Conservation (phyloP, 305 asterid genomes). For the Fraxinus sp. region DNA sequence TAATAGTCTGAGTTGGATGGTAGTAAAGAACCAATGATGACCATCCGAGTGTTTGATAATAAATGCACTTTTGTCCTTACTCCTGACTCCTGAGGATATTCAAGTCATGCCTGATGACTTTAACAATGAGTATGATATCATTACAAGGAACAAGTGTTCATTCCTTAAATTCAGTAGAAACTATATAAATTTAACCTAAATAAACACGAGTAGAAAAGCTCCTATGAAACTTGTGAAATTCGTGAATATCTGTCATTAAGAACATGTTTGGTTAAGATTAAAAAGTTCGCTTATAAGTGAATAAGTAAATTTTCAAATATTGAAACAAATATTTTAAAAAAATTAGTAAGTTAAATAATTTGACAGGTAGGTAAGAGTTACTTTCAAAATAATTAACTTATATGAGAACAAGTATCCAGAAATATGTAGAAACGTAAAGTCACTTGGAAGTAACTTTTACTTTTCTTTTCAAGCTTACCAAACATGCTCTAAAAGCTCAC, state of each 20-base stretch:
- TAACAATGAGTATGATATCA: background rate
- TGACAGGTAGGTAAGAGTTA: background rate
- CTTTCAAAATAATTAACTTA: background rate
- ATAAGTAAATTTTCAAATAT: background rate
- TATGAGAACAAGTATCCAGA: background rate
- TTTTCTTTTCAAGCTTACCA: background rate
- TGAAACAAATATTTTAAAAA: background rate
- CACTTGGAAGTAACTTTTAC: background rate
- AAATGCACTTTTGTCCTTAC: background rate
- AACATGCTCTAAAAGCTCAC: background rate
- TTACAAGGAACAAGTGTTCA: background rate
- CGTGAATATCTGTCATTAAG: background rate
- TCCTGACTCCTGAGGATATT: background rate
- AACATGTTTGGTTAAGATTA: background rate
- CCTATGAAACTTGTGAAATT: background rate
- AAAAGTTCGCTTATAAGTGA: background rate
- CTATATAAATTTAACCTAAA: background rate
- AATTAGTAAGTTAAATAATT: background rate
- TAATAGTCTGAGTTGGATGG: background rate
- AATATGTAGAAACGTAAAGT: background rate
- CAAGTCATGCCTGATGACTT: background rate
- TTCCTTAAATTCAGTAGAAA: background rate
- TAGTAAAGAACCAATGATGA: background rate
- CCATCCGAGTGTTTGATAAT: background rate
- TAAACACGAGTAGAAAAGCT: background rate